phyloP scores from a whole-genome alignment of 768 basidiomycete genomes.

The Russula vinacea region DNA sequence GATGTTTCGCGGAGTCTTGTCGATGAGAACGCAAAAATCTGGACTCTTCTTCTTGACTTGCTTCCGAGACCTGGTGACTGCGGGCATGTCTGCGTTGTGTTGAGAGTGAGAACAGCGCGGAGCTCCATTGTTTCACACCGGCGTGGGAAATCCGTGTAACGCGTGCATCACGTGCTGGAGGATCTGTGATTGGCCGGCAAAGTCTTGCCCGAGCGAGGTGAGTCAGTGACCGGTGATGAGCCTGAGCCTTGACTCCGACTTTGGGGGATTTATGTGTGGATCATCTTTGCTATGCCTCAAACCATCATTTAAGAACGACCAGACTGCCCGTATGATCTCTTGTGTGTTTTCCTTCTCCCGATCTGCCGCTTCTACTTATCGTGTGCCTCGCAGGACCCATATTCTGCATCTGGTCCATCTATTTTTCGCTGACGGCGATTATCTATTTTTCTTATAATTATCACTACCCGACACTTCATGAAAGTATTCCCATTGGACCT shows the following conservation, averaged over 20 bases:
- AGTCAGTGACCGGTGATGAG: background rate
- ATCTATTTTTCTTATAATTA: constrained; percentile 18
- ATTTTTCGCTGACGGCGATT: constrained; percentile 8
- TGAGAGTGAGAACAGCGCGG: background rate
- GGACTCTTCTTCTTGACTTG: constrained; percentile 6
- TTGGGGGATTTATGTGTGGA: constrained; percentile 9
- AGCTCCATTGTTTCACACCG: background rate
- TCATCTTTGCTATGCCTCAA: constrained; percentile 16
- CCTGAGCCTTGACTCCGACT: background rate
- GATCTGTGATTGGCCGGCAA: background rate
- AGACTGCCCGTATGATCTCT: background rate
- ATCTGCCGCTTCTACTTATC: constrained; percentile 10
- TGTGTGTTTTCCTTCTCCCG: background rate
- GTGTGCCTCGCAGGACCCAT: constrained; percentile 13
- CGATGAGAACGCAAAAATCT: constrained; percentile 26
- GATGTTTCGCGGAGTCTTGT: constrained; percentile 27
- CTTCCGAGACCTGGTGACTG: constrained; percentile 16
- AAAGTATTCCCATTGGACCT: background rate
- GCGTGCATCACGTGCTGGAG: constrained; percentile 10
- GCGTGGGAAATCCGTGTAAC: background rate
- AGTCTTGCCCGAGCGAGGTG: background rate
- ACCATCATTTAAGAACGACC: constrained; percentile 13
- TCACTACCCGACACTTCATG: constrained; percentile 3
- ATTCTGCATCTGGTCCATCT: constrained; percentile 6
- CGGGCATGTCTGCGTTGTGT: constrained; percentile 14